Conservation (phyloP, 306 rosid genomes). For the Lablab purpureus region DNA sequence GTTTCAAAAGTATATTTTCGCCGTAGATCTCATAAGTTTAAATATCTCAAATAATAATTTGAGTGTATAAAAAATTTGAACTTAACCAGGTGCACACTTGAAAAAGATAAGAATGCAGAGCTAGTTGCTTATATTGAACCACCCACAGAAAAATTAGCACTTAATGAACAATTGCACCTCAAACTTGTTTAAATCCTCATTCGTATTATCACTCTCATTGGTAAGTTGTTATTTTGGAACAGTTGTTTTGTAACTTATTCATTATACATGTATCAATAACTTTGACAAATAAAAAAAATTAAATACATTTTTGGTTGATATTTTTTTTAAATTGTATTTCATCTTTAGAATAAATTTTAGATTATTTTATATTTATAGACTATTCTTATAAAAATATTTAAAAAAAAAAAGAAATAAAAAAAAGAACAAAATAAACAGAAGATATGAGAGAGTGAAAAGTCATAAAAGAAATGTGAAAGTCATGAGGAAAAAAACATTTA, state of each 20-base stretch:
- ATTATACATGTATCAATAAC: neutral
- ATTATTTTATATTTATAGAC: too few relatives aligned
- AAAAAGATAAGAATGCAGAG: neutral
- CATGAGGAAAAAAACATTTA: too few relatives aligned
- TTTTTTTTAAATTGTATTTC: too few relatives aligned
- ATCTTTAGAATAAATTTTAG: too few relatives aligned
- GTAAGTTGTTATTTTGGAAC: neutral
- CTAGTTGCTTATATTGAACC: neutral
- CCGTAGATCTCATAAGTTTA: neutral
- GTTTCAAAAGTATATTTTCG: neutral
- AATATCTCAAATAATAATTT: neutral
- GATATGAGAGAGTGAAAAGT: too few relatives aligned
- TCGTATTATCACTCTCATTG: neutral
- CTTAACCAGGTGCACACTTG: neutral
- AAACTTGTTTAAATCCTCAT: neutral
- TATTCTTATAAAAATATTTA: too few relatives aligned
- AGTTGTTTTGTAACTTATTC: neutral
- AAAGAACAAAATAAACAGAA: too few relatives aligned
- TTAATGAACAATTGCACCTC: neutral
- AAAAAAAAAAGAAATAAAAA: too few relatives aligned
- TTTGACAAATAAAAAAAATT: neutral
- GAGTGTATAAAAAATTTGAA: neutral
- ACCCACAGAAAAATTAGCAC: neutral
- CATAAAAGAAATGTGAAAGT: too few relatives aligned
- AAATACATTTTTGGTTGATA: too few relatives aligned